Evolutionary conservation across 2,329 filamentous ascomycete genomes (phyloP).

Genomic region (Sporothrix brunneoviolacea): DNA sequence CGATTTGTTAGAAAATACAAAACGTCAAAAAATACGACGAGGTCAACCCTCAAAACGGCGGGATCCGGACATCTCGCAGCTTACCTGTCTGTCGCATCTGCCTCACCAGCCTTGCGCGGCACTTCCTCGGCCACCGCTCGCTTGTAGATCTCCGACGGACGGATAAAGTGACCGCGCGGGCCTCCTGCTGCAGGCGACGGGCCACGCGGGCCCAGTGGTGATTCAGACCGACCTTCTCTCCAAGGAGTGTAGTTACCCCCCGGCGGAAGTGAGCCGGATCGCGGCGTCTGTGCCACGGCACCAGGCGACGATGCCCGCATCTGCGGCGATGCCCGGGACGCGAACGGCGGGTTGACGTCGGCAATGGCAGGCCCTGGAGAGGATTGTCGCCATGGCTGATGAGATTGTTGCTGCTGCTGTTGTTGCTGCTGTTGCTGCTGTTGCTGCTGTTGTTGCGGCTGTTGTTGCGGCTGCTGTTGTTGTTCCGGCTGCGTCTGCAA

Average conservation of each 20-base stretch:
- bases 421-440: neutral
- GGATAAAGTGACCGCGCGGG: slow-evolving; percentile 55
- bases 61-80: too few relatives aligned
- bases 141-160: slow-evolving; percentile 72
- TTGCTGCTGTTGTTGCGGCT: neutral
- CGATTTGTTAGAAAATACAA: too few relatives aligned
- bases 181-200: slow-evolving; percentile 16
- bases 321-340: slow-evolving; percentile 20
- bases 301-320: neutral
- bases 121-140: slow-evolving; percentile 36
- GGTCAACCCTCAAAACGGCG: too few relatives aligned
- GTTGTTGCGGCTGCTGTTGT: slow-evolving; percentile 14
- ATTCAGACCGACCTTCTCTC: slow-evolving; percentile 32
- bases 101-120: neutral
- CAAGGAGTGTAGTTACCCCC: slow-evolving; percentile 27
- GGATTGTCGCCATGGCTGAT: slow-evolving; percentile 8
- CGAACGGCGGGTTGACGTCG: too few relatives aligned
- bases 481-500: slow-evolving; percentile 17
- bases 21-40: too few relatives aligned
- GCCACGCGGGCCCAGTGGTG: slow-evolving; percentile 31
- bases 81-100: too few relatives aligned
- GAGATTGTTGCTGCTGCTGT: neutral
- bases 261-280: slow-evolving; percentile 21
- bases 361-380: slow-evolving; percentile 16
- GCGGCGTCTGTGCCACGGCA: neutral